Conservation (phyloP, 805 yeast species). For the Zygotorulaspora florentina region DNA sequence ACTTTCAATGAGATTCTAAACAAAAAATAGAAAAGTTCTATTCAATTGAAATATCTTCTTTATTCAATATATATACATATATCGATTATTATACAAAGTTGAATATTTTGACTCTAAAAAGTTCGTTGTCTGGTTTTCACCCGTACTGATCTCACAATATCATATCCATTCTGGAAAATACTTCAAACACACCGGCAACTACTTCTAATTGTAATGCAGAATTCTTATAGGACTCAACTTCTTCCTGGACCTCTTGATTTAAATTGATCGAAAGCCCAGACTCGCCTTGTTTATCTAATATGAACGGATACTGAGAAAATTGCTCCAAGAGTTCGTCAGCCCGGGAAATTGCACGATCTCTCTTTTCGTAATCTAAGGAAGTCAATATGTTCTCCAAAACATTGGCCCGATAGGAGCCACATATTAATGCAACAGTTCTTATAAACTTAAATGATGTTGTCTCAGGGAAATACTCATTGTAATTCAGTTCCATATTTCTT, state of each 20-base stretch:
- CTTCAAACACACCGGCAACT: constrained; percentile 86
- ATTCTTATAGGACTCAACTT: constrained; percentile 39
- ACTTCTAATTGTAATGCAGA: constrained; percentile 74
- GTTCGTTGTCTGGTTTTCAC: constrained; percentile 3
- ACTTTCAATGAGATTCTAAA: background rate
- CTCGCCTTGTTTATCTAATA: constrained; percentile 48
- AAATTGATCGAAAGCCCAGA: constrained; percentile 72
- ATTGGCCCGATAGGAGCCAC: constrained; percentile 92
- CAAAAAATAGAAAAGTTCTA: background rate
- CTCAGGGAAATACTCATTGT: constrained; percentile 64
- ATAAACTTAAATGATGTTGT: constrained; percentile 63
- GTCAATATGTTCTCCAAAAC: constrained; percentile 86
- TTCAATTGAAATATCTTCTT: background rate
- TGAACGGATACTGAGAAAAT: constrained; percentile 83
- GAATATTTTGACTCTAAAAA: background rate
- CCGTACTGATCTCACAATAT: constrained; percentile 46
- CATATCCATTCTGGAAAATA: constrained; percentile 89
- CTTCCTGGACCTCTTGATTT: constrained; percentile 42
- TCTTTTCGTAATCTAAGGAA: constrained; percentile 72
- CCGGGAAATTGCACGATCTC: constrained; percentile 88
- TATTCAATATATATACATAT: background rate
- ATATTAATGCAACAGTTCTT: constrained; percentile 75
- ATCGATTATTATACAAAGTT: background rate
- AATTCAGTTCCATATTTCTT: constrained; percentile 58
- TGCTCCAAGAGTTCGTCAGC: constrained; percentile 89